Evolutionary conservation across 1,284 basidiomycete species (phyloP), one percentile per base, ranked within the genome.

Genomic region (Boletellus deceptivus): DNA sequence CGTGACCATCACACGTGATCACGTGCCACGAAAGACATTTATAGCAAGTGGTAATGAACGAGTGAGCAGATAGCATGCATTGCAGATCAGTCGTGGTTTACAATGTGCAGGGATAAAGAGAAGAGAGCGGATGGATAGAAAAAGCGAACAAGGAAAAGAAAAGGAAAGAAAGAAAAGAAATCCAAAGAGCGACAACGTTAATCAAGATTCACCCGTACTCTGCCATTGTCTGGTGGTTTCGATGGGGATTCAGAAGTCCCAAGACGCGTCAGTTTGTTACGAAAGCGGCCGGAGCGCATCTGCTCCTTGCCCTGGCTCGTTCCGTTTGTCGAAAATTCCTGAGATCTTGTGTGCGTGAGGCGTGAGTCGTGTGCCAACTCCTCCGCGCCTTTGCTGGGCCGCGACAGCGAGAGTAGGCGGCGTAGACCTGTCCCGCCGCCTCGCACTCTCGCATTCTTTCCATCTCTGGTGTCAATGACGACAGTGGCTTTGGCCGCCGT

Each of bases 401-500:
- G 62, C n/a, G 65, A 67, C 38, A 67, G 54, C 14, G 65, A 71
- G 43, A 71, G 50, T 36, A 67, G 57, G 29, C 65, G 68, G 29
- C 65, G 65, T 36, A 67, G 36, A 37, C 65, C 68, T 10, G 65
- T 68, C 18, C 69, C 64, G 24, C 67, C 65, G 52, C 72, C 63
- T 59, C 69, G 70, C 57, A 43, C 33, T 29, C 65, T 60, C 18
- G 52, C 33, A 43, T 38, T 47, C 58, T 78, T 82, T 40, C 72
- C 72, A 35, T 80, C 78, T 46, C 80, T 67, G 3, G 78, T 75
- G 51, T 86, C 83, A 38, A 83, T 71, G 50, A 81, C 74, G 13
- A 76, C 80, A 48, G 85, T 80, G 13, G 82, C 76, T 61, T 83
- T 86, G 35, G 80, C 78, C 11, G 78, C 69, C 17, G 78, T 63